Evolutionary conservation across 164 flowering plant genomes (phyloP), one percentile per base, ranked within the genome.

Genomic region (Stephania cephalantha): DNA sequence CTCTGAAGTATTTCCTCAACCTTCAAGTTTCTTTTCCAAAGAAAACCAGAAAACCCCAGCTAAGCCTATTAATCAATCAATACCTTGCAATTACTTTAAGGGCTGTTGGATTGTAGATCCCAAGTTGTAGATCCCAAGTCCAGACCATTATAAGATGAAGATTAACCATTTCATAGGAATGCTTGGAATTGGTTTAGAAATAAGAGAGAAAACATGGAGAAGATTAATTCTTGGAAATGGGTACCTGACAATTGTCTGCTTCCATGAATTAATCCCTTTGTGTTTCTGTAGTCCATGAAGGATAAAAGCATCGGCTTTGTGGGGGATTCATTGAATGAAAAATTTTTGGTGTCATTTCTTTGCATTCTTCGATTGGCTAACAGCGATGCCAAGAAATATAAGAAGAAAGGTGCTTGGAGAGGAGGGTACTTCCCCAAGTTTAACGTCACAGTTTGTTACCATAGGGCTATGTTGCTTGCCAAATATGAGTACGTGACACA

Each of bases 301-400:
- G 79, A 87, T 74, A 85, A 70, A 85, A 87, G 87, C 55, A 83
- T 92, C 80, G 97, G 98, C 84, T 87, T 94, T 77, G 89, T 94
- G 44, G 97, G 98, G 46, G 97, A 95, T 72, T 95, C 98, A 1
- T 79, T 95, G 92, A 95, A 90, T 81, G 98, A 95, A 85, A 95
- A 91, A 73, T 93, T 91, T 69, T 70, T 95, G 83, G 93, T 81
- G 7, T 79, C 93, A n/a, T 85, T 94, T 77, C 68, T 95, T 73
- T 95, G 98, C 78, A 66, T 84, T 61, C 81, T 92, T 48, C 85
- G 90, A 48, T 85, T 74, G 74, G 99, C 85, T 29, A 98, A 96
- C 84, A 31, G 8, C 35, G 87, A 88, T 44, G 97, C 90, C 1
- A 87, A 79, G 84, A 96, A 88, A 84, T 96, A 98, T 97, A 96